These are phyloP conservation scores for Suillus discolor DNA, from an alignment of 768 basidiomycete genomes.

Conservation along the genomic window DNA sequence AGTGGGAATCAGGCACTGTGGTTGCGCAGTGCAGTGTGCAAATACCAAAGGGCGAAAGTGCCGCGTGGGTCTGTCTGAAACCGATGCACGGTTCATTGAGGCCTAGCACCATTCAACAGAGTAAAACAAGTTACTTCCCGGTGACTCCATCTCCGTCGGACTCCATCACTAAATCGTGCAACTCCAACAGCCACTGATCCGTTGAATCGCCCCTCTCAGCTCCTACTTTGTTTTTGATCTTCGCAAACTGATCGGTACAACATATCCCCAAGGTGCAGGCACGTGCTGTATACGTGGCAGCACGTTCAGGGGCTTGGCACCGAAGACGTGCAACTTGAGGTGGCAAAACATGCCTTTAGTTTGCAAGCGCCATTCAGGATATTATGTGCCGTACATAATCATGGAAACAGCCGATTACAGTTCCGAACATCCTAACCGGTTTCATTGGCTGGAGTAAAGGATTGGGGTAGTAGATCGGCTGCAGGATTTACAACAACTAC, in stretches of 20 bases:
- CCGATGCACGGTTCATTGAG: background rate
- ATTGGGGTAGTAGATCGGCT: background rate
- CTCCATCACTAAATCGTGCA: background rate
- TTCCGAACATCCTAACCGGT: too few species aligned
- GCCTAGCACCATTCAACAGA: background rate
- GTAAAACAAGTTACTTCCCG: background rate
- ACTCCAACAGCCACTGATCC: background rate
- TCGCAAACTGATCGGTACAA: background rate
- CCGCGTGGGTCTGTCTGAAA: background rate
- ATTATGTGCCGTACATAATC: background rate
- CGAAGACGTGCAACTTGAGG: background rate
- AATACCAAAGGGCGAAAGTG: background rate
- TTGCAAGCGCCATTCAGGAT: background rate
- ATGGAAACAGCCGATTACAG: background rate
- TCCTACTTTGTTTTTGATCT: background rate
- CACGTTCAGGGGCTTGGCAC: background rate
- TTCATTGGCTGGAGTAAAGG: background rate
- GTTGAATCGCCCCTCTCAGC: background rate
- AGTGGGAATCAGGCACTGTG: background rate
- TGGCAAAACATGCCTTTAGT: background rate
- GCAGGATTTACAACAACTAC: background rate
- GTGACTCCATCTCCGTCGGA: background rate
- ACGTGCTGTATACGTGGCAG: background rate
- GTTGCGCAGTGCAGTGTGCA: background rate
- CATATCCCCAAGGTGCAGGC: background rate